Evolutionary conservation across 2,329 filamentous ascomycete genomes (phyloP), one percentile per base, ranked within the genome.

Genomic region (Dothideomycetes sp.): DNA sequence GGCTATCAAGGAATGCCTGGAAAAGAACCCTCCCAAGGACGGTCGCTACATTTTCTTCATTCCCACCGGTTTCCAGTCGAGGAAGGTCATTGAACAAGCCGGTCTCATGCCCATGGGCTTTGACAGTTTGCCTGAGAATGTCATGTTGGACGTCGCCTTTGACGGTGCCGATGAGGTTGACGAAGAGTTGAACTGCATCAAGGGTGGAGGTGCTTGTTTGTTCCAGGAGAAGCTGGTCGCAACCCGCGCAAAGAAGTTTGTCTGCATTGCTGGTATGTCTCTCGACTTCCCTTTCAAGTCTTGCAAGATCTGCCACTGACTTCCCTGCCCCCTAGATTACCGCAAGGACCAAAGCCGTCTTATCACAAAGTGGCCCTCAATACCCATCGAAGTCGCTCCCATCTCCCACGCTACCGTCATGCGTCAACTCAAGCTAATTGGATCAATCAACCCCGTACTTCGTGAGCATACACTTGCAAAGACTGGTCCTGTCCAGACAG

Each of bases 171-270:
- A 98, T 60, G 91, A 98, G 68, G 87, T 98, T 22, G 91, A 98
- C 59, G 80, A 85, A 33, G 84, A 93, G 38, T 67, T 98, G 45
- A 98, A 96, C 64, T 86, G 89, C 58, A 96, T 98, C 68, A 96
- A 96, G 69, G 91, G 91, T 41, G 91, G 91, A 35, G 91, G 91
- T 44, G 91, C 87, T n/a, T 98, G 91, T 64, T 67, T 96, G 43
- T 94, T 94, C 68, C 91, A 96, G 63, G 91, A 98, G 67, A 98
- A 98, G 69, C 71, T 98, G 24, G 88, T 98, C 4, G 88, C 88
- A 4, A 77, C 85, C 45, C 76, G 82, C 35, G 82, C 86, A 3
- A 83, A 78, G 63, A 84, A 84, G 58, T 94, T 95, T 56, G 73
- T 95, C 47, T 89, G 84, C 53, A 85, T 93, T 44, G 86, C 85